Conservation (phyloP, 2,329 filamentous ascomycete species). For the Sarocladium oryzae region DNA sequence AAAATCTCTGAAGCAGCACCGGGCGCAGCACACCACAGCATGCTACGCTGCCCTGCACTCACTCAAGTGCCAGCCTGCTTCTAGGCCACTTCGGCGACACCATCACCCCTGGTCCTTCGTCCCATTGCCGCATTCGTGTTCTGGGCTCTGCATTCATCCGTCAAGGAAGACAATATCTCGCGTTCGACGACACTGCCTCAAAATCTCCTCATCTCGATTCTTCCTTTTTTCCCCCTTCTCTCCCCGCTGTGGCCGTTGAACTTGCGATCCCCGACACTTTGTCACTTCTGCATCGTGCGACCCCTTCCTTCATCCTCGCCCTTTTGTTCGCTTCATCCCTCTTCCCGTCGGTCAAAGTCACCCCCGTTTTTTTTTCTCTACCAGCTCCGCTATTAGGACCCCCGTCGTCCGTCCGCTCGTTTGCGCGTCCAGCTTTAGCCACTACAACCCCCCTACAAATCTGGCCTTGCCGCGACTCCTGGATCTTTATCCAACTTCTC, state of each 20-base stretch:
- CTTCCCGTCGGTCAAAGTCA: background rate
- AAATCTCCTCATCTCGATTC: background rate
- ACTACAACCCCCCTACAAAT: constrained; percentile 18
- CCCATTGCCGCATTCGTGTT: background rate
- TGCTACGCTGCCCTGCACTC: background rate
- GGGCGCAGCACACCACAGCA: background rate
- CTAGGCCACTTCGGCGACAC: no score
- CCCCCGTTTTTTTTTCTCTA: constrained; percentile 13
- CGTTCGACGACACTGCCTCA: background rate
- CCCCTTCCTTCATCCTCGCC: background rate
- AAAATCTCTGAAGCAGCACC: background rate
- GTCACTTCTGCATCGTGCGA: constrained; percentile 2
- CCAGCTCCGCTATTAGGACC: constrained; percentile 6
- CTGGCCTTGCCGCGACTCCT: constrained; percentile 17
- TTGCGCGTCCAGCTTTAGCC: constrained; percentile 25
- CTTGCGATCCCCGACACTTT: constrained; percentile 1
- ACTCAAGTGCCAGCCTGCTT: background rate
- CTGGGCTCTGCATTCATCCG: no score
- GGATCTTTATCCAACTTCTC: constrained; percentile 2
- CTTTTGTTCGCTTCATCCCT: constrained; percentile 8
- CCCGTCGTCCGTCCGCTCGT: constrained; percentile 30
- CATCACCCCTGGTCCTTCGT: background rate
- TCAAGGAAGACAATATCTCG: constrained; percentile 1
- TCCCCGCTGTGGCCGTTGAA: constrained; percentile 7
- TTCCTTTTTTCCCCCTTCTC: background rate